Conservation (phyloP, 805 yeast species). For the Saturnispora gosingensis region DNA sequence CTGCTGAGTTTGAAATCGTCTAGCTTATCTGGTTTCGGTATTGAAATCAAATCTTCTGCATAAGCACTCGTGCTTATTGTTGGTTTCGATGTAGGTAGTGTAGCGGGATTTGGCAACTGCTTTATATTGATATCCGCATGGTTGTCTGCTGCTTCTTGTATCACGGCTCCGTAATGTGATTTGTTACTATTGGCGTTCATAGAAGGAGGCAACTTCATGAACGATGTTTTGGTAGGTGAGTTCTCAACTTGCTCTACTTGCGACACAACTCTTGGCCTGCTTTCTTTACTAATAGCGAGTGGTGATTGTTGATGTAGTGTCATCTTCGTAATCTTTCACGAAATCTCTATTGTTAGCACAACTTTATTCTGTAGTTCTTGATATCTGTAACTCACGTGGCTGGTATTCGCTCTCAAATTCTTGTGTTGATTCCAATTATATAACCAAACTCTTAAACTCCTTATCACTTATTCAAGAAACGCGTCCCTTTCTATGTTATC, state of each 20-base stretch:
- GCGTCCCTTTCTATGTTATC: neutral
- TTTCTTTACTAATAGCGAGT: neutral
- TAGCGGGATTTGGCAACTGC: neutral
- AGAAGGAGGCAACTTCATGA: neutral
- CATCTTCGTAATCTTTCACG: neutral
- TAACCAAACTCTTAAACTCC: neutral
- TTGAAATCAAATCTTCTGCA: neutral
- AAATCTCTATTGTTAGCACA: neutral
- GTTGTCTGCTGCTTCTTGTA: neutral
- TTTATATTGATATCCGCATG: neutral
- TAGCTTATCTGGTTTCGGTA: neutral
- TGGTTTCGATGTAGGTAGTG: neutral
- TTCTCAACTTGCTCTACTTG: constrained; percentile 3
- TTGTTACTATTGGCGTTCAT: neutral
- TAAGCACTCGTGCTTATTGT: neutral
- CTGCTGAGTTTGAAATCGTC: neutral
- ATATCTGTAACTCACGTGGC: neutral
- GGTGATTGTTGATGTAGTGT: neutral
- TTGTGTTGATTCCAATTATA: neutral
- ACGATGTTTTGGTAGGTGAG: constrained; percentile 5
- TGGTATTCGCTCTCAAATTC: neutral
- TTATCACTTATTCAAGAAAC: neutral
- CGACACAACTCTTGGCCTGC: constrained; percentile 4
- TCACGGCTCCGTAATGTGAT: neutral
- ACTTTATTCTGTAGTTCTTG: neutral